Evolutionary conservation across 176 grass and related monocot genomes (phyloP), one percentile per base, ranked within the genome.

Genomic region (Secale cereale): DNA sequence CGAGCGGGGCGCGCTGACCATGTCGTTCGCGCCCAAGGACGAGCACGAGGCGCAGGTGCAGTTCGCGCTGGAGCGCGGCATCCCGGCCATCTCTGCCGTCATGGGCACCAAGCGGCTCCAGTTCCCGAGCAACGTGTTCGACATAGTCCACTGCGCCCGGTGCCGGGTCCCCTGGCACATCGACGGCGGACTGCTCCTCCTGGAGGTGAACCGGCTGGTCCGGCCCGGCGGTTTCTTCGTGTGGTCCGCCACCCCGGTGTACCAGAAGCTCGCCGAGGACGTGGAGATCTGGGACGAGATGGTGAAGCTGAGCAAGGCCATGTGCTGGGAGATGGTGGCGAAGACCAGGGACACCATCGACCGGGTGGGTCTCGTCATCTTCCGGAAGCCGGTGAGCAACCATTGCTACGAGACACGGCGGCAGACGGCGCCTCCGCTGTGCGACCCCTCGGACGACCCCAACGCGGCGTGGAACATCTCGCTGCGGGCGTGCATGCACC

Each of bases 11-110:
- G 72, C 74, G 76, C 91, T 99, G 6, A 92, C 97, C 54, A 99
- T 99, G 97, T 99, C 97, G 17, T 78, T 99, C 32, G 97, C 97
- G 29, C 97, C 97, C 45, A 99, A 96, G 61, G 97, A 96, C 82
- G 97, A 99, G 90, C 94, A 99, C 82, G 97, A 94, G 82, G 97
- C 97, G 70, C 97, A 99, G 88, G 97, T 99, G 65, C 97, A 99
- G 79, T 96, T 99, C 86, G 97, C 97, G 63, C 82, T 99, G 61
- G 93, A 99, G 89, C 85, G 97, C 6, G 97, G 93, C n/a, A 94
- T 99, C 76, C 97, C 97, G 45, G 97, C 94, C 23, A 91, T 99
- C 74, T 96, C 93, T 14, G 92, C 94, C 2, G 97, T 99, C 7
- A 99, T 99, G 97, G 97, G 97, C 66, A 99, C 97, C 1, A 85